phyloP scores from a whole-genome alignment of 164 flowering plant genomes.

The Macadamia tetraphylla region DNA sequence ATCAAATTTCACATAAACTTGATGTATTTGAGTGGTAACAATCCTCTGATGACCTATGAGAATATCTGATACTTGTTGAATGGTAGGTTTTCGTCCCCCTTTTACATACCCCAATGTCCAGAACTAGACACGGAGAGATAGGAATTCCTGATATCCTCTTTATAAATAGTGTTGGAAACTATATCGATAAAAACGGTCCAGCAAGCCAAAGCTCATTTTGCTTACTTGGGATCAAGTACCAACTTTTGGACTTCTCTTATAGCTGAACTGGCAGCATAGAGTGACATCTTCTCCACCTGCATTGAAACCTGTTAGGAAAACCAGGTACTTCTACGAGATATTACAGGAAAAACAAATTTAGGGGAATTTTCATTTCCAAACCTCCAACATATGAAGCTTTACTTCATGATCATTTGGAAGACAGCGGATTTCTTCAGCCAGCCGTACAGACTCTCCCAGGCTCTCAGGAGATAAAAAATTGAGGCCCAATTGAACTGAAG shows the following conservation, averaged over 20 bases:
- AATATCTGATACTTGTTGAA: too few relatives aligned
- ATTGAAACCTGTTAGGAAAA: slow-evolving; percentile 11
- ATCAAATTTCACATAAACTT: too few relatives aligned
- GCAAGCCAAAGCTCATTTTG: not conserved
- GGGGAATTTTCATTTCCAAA: slow-evolving; percentile 18
- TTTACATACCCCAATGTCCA: too few relatives aligned
- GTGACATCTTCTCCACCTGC: slow-evolving; percentile 90
- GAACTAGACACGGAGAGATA: too few relatives aligned
- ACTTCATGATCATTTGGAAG: slow-evolving; percentile 84
- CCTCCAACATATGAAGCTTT: slow-evolving; percentile 82
- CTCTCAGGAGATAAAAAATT: slow-evolving; percentile 95
- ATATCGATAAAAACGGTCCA: too few relatives aligned
- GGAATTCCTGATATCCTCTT: too few relatives aligned
- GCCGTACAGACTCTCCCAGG: slow-evolving; percentile 54
- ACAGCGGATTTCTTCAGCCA: slow-evolving; percentile 80
- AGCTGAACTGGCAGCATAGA: slow-evolving; percentile 93
- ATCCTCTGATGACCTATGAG: too few relatives aligned
- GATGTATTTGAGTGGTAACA: too few relatives aligned
- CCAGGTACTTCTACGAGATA: not conserved
- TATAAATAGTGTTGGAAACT: too few relatives aligned
- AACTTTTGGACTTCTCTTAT: slow-evolving; percentile 88
- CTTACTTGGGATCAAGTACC: slow-evolving; percentile 91
- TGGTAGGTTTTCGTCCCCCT: too few relatives aligned
- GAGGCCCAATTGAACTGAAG: slow-evolving; percentile 76
- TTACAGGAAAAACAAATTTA: slow-evolving; percentile 3